Percentiles rank a stretch among this genome's conserved stretches.
Conservation (phyloP, 495 filamentous ascomycete genomes). For the Collariella sp. region DNA sequence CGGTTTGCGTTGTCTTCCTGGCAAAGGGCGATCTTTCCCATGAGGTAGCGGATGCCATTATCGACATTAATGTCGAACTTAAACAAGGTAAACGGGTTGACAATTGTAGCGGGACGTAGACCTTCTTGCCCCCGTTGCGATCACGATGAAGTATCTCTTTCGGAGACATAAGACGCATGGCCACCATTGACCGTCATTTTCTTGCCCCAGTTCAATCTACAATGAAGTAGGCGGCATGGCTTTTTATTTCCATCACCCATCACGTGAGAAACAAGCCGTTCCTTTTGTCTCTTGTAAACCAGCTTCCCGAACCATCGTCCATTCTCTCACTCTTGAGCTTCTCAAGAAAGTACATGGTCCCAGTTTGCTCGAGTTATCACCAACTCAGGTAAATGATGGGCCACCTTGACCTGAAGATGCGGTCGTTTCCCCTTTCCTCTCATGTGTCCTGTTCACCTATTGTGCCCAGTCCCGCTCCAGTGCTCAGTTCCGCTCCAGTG, state of each 20-base stretch:
- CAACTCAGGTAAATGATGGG: neutral
- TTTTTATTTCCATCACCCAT: constrained; percentile 8
- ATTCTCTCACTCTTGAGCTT: neutral
- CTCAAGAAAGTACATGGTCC: neutral
- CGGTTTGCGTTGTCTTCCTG: too few relatives aligned
- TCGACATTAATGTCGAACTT: too few relatives aligned
- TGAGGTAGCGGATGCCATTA: too few relatives aligned
- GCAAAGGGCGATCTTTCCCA: too few relatives aligned
- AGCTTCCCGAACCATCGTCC: neutral
- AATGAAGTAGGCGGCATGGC: constrained; percentile 1
- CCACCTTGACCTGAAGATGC: neutral
- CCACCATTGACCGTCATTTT: neutral
- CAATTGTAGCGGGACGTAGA: too few relatives aligned
- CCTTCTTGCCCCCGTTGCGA: too few relatives aligned
- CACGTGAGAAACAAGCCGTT: neutral
- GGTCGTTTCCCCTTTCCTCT: neutral
- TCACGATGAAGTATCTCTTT: too few relatives aligned
- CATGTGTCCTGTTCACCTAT: too few relatives aligned
- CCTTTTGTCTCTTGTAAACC: neutral
- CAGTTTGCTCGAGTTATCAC: neutral
- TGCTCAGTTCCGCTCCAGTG: too few relatives aligned
- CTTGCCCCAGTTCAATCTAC: neutral
- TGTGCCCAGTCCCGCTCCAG: too few relatives aligned
- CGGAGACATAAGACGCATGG: too few relatives aligned
- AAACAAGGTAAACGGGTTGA: too few relatives aligned